Evolutionary conservation across 345 rosid genomes (phyloP).

Genomic region (Eucalyptus coolabah): DNA sequence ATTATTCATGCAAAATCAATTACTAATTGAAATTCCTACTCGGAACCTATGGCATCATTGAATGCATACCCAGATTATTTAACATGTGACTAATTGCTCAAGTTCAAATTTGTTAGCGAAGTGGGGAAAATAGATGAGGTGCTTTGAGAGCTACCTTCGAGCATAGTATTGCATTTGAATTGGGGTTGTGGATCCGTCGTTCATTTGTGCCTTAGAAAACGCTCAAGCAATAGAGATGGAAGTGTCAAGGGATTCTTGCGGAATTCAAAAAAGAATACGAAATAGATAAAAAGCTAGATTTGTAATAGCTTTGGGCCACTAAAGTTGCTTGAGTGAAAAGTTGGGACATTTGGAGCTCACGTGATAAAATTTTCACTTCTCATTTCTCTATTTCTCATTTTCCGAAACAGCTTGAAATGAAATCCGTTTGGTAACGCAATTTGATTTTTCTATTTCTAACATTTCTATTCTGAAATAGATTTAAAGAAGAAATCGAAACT

Average conservation of each 20-base stretch:
- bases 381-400: no score
- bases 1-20: accelerated
- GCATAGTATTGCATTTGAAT: neutral
- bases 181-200: accelerated
- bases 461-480: no score
- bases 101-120: neutral
- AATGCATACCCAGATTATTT: accelerated
- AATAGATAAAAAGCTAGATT: neutral
- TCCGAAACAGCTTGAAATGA: no score
- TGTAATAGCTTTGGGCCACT: neutral
- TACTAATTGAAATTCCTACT: neutral
- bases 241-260: accelerated
- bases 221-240: accelerated
- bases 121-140: neutral
- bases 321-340: neutral
- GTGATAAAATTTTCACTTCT: no score
- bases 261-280: neutral
- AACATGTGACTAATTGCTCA: neutral
- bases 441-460: no score
- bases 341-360: neutral
- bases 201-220: neutral
- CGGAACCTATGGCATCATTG: accelerated
- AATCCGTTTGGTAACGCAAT: no score
- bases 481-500: no score
- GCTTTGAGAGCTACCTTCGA: accelerated